Conservation (phyloP, 2,329 filamentous ascomycete species). For the Myriosclerotinia curreyana region DNA sequence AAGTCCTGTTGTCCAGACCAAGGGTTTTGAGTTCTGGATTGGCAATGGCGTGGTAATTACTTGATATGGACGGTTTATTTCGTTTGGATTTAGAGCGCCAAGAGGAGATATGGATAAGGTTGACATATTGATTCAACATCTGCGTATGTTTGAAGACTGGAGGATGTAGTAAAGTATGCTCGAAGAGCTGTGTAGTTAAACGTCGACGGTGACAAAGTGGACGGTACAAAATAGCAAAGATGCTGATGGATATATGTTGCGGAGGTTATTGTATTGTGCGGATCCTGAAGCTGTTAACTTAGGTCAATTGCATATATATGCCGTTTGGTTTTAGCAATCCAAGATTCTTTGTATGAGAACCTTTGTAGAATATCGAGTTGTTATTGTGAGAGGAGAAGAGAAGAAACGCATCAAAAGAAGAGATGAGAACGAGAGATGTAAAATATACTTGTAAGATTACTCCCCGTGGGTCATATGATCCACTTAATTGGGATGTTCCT, state of each 20-base stretch:
- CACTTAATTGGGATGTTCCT: not conserved
- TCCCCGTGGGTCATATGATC: slow-evolving; percentile 16
- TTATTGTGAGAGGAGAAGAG: slow-evolving; percentile 1
- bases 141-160: slow-evolving; percentile 29
- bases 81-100: slow-evolving; percentile 37
- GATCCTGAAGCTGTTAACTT: slow-evolving; percentile 11
- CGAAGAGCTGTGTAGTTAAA: not conserved
- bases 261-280: not conserved
- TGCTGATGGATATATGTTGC: not conserved
- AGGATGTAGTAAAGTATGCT: not conserved
- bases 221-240: slow-evolving; percentile 10
- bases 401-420: not conserved
- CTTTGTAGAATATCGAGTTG: not conserved
- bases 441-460: slow-evolving; percentile 20
- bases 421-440: slow-evolving; percentile 7
- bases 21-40: slow-evolving; percentile 17
- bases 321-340: slow-evolving; percentile 19
- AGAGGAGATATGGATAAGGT: slow-evolving; percentile 36
- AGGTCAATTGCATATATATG: slow-evolving; percentile 13
- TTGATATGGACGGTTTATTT: slow-evolving; percentile 32
- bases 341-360: slow-evolving; percentile 10
- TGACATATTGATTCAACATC: slow-evolving; percentile 39
- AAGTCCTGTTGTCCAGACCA: slow-evolving; percentile 25
- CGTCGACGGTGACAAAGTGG: not conserved
- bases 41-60: slow-evolving; percentile 22